These are phyloP conservation scores for Ceratobasidium sp. DNA, from an alignment of 1,284 basidiomycete genomes.

Conservation along the genomic window DNA sequence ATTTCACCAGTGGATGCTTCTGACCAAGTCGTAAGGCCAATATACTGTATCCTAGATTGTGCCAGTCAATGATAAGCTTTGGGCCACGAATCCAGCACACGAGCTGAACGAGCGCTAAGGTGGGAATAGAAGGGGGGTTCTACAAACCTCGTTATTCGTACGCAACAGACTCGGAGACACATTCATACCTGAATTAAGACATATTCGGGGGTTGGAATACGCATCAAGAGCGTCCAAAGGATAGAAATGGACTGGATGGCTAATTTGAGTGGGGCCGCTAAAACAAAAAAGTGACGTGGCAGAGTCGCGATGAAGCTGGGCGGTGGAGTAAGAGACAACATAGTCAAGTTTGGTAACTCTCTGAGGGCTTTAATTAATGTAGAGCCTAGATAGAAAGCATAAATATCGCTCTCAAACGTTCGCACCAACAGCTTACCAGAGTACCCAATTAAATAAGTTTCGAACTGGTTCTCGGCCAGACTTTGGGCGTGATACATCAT, in stretches of 20 bases:
- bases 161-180: slow-evolving; percentile 10
- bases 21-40: slow-evolving; percentile 84
- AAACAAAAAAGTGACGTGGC: slow-evolving; percentile 72
- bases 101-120: slow-evolving; percentile 87
- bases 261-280: slow-evolving; percentile 87
- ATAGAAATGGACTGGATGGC: slow-evolving; percentile 75
- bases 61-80: slow-evolving; percentile 98
- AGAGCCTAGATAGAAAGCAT: slow-evolving; percentile 7
- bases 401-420: background rate
- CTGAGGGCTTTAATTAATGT: slow-evolving; percentile 33
- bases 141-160: slow-evolving; percentile 56
- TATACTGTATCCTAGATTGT: slow-evolving; percentile 96
- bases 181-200: slow-evolving; percentile 87
- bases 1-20: slow-evolving; percentile 75
- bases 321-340: slow-evolving; percentile 55
- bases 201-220: slow-evolving; percentile 82
- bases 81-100: slow-evolving; percentile 76
- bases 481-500: slow-evolving; percentile 99
- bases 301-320: slow-evolving; percentile 68
- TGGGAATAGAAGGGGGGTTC: slow-evolving; percentile 98
- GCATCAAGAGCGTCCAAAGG: slow-evolving; percentile 71
- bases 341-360: slow-evolving; percentile 32
- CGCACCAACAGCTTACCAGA: slow-evolving; percentile 67
- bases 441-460: slow-evolving; percentile 89
- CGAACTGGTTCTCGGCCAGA: slow-evolving; percentile 84